Conservation (phyloP, 108 stramenopile genomes). For the Ochromonas danica region DNA sequence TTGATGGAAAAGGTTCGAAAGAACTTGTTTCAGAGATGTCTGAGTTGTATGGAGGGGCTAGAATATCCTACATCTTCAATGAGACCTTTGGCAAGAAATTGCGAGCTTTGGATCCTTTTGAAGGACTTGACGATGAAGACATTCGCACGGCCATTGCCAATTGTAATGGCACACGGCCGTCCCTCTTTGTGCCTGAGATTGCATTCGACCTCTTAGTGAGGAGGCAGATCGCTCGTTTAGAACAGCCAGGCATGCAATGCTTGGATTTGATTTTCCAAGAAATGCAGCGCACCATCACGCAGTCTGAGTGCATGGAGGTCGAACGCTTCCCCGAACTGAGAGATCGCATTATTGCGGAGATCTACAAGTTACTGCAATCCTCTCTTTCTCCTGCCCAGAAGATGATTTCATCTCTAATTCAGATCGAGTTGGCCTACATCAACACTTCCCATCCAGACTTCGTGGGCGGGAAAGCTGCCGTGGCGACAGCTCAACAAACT, state of each 20-base stretch:
- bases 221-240: constrained; percentile 83
- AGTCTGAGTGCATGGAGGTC: constrained; percentile 80
- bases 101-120: constrained; percentile 82
- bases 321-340: constrained; percentile 80
- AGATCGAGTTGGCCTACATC: constrained; percentile 91
- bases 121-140: constrained; percentile 84
- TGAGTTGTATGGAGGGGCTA: constrained; percentile 93
- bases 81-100: constrained; percentile 83
- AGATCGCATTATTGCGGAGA: constrained; percentile 84
- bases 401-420: constrained; percentile 89
- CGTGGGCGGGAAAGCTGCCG: constrained; percentile 85
- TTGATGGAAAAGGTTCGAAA: constrained; percentile 21
- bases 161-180: constrained; percentile 86
- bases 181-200: constrained; percentile 93
- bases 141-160: constrained; percentile 93
- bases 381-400: constrained; percentile 77
- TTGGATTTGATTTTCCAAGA: constrained; percentile 93
- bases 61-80: constrained; percentile 88
- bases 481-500: constrained; percentile 45
- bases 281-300: constrained; percentile 80
- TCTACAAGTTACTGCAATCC: constrained; percentile 63
- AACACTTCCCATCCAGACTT: constrained; percentile 99
- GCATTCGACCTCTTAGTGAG: constrained; percentile 89
- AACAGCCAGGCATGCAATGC: constrained; percentile 88
- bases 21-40: constrained; percentile 55